Evolutionary conservation across 805 yeast species (phyloP).

Genomic region (Ogataea salicorniae): DNA sequence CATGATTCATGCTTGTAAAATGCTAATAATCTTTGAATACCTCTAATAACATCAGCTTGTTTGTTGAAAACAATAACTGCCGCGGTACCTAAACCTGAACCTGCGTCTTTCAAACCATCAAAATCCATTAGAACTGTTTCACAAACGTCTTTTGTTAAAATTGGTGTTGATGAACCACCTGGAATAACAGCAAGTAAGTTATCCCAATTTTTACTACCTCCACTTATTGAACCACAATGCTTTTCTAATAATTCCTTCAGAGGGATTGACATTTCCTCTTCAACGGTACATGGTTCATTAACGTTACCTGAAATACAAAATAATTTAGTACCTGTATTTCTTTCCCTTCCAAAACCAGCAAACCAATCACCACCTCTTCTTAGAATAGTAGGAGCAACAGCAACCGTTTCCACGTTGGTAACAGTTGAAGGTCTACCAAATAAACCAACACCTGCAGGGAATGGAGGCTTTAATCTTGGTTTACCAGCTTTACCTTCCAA

Average conservation of each 20-base stretch:
- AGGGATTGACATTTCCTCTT: slow-evolving; percentile 91
- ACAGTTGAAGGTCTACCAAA: slow-evolving; percentile 91
- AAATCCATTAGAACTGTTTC: slow-evolving; percentile 77
- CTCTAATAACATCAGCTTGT: slow-evolving; percentile 77
- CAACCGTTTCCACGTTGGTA: slow-evolving; percentile 85
- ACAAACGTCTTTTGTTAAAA: slow-evolving; percentile 63
- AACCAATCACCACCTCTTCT: slow-evolving; percentile 91
- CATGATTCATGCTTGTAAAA: slow-evolving; percentile 91
- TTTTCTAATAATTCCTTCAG: slow-evolving; percentile 75
- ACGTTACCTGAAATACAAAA: slow-evolving; percentile 88
- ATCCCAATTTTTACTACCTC: slow-evolving; percentile 80
- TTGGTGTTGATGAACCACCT: slow-evolving; percentile 87
- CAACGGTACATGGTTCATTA: slow-evolving; percentile 88
- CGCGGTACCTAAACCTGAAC: slow-evolving; percentile 88
- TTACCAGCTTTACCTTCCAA: slow-evolving; percentile 91
- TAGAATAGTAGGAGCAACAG: slow-evolving; percentile 84
- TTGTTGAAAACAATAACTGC: slow-evolving; percentile 91
- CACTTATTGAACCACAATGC: slow-evolving; percentile 87
- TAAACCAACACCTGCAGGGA: slow-evolving; percentile 91
- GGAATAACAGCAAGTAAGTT: slow-evolving; percentile 83
- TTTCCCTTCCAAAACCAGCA: slow-evolving; percentile 75
- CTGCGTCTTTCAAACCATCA: slow-evolving; percentile 79
- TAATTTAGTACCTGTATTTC: slow-evolving; percentile 78
- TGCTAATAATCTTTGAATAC: slow-evolving; percentile 78
- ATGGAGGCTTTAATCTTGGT: slow-evolving; percentile 91